These are phyloP conservation scores for Termitomyces sp. DNA, from an alignment of 768 basidiomycete species.

Conservation along the genomic window DNA sequence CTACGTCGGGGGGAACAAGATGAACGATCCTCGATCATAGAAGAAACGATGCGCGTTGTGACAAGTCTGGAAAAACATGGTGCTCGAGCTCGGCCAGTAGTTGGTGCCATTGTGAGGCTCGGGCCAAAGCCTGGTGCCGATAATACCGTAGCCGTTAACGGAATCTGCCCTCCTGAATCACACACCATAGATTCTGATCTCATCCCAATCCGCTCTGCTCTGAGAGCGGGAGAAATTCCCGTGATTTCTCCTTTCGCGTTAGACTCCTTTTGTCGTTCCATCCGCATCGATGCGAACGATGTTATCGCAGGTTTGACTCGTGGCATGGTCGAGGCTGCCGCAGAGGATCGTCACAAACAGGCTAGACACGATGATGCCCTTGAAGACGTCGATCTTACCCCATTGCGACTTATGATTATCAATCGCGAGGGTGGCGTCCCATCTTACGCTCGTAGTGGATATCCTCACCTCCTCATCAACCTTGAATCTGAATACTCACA, in stretches of 20 bases:
- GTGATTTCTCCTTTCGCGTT: slow-evolving; percentile 91
- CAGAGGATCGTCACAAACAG: slow-evolving; percentile 20
- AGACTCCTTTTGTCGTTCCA: slow-evolving; percentile 84
- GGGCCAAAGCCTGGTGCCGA: slow-evolving; percentile 63
- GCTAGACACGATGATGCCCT: slow-evolving; percentile 34
- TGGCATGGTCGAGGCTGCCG: slow-evolving; percentile 67
- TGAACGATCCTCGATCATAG: slow-evolving; percentile 59
- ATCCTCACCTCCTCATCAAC: slow-evolving; percentile 95
- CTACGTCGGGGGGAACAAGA: slow-evolving; percentile 61
- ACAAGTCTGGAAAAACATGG: slow-evolving; percentile 79
- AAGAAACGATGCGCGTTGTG: slow-evolving; percentile 85
- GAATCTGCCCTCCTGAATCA: slow-evolving; percentile 54
- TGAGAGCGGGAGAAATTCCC: slow-evolving; percentile 92
- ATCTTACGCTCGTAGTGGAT: slow-evolving; percentile 91
- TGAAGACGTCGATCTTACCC: slow-evolving; percentile 75
- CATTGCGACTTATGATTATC: slow-evolving; percentile 95
- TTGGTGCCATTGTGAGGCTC: slow-evolving; percentile 80
- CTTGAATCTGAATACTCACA: slow-evolving; percentile 80
- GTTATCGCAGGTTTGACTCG: slow-evolving; percentile 82
- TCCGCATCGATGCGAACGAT: slow-evolving; percentile 82
- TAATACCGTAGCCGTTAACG: slow-evolving; percentile 21
- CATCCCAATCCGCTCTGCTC: slow-evolving; percentile 78
- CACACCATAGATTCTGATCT: slow-evolving; percentile 80
- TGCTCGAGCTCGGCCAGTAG: slow-evolving; percentile 80
- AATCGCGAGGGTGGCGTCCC: slow-evolving; percentile 95